phyloP scores from a whole-genome alignment of 2,329 filamentous ascomycete genomes.

The Fusarium palustre region DNA sequence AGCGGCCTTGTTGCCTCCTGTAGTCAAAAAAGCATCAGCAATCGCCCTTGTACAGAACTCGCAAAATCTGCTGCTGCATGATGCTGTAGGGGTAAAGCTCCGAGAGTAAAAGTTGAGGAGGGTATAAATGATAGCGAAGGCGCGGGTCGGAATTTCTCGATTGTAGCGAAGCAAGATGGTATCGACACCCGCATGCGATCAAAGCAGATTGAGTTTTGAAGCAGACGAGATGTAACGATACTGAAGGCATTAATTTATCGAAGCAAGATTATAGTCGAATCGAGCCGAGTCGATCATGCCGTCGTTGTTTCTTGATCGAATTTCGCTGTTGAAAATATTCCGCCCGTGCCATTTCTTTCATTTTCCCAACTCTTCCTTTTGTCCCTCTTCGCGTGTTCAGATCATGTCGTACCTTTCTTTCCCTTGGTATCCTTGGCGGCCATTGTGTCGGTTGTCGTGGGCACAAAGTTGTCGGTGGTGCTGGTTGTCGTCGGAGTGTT shows the following conservation, averaged over 20 bases:
- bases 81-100: conserved; percentile 56
- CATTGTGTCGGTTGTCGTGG: conserved; percentile 49
- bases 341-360: conserved; percentile 6
- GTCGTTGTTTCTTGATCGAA: conserved; percentile 22
- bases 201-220: background rate
- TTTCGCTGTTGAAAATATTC: conserved; percentile 22
- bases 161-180: conserved; percentile 11
- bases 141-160: conserved; percentile 26
- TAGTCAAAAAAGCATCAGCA: conserved; percentile 73
- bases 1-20: conserved; percentile 74
- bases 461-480: conserved; percentile 45
- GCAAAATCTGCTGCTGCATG: conserved; percentile 81
- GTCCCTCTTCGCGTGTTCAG: conserved; percentile 22
- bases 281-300: conserved; percentile 15
- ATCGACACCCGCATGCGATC: background rate
- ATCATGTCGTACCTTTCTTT: conserved; percentile 63
- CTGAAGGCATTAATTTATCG: conserved; percentile 9
- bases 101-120: conserved; percentile 13
- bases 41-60: conserved; percentile 78
- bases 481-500: conserved; percentile 45
- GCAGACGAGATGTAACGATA: background rate
- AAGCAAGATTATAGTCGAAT: conserved; percentile 15
- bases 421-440: conserved; percentile 55
- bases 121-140: conserved; percentile 8
- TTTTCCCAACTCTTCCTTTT: conserved; percentile 7